Evolutionary conservation across 805 yeast genomes (phyloP).

Genomic region (Zygotorulaspora sp.): DNA sequence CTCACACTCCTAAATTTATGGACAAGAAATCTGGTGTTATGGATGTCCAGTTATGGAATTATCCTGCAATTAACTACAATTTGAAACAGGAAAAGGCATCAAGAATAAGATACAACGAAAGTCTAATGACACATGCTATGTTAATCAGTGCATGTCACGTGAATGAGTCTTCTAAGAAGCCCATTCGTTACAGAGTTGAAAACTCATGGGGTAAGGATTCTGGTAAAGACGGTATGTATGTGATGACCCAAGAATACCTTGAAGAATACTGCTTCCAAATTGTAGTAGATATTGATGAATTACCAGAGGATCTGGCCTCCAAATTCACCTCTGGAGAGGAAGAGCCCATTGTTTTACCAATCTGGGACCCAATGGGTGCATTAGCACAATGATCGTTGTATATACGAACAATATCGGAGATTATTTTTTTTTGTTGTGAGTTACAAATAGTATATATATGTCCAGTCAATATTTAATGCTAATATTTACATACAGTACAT

Average conservation of each 20-base stretch:
- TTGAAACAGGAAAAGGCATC: constrained; percentile 57
- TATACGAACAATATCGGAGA: neutral
- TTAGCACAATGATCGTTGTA: constrained; percentile 40
- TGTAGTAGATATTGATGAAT: constrained; percentile 53
- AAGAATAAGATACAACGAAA: constrained; percentile 63
- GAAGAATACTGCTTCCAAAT: constrained; percentile 72
- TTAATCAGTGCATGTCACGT: constrained; percentile 75
- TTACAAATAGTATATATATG: no score
- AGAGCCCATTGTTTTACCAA: constrained; percentile 55
- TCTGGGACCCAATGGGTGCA: constrained; percentile 81
- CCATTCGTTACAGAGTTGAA: constrained; percentile 67
- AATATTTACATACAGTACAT: no score
- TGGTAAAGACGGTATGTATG: constrained; percentile 63
- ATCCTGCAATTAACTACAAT: constrained; percentile 51
- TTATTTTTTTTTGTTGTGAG: neutral
- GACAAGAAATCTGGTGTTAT: constrained; percentile 62
- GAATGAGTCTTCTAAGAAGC: constrained; percentile 50
- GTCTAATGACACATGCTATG: constrained; percentile 91
- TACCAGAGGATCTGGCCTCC: constrained; percentile 39
- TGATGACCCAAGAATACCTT: constrained; percentile 70
- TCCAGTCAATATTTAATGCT: no score
- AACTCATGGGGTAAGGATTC: constrained; percentile 72
- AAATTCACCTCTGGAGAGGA: constrained; percentile 39
- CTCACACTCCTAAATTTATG: constrained; percentile 80
- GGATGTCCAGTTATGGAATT: constrained; percentile 68